phyloP scores from a whole-genome alignment of 1,284 basidiomycete genomes.

The Ceratobasidium sp. region DNA sequence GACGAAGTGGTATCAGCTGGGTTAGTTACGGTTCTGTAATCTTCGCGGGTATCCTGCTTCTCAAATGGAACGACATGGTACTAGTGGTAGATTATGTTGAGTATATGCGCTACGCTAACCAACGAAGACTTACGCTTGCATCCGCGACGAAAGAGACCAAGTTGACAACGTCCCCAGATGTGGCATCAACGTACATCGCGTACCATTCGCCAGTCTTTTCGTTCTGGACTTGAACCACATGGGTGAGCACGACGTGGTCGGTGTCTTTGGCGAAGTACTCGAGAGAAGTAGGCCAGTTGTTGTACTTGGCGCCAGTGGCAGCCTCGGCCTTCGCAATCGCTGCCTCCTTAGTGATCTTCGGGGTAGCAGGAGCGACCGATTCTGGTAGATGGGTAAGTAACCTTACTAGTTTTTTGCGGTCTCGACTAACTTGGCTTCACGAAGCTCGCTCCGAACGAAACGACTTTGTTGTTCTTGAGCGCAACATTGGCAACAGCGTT shows the following conservation, averaged over 20 bases:
- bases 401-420: too few species aligned
- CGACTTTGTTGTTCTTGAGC: conserved; percentile 60
- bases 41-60: conserved; percentile 26
- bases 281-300: conserved; percentile 12
- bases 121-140: conserved; percentile 5
- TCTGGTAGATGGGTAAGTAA: conserved; percentile 12
- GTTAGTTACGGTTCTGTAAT: conserved; percentile 38
- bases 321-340: conserved; percentile 45
- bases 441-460: conserved; percentile 69
- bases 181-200: conserved; percentile 45
- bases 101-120: neutral
- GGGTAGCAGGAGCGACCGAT: conserved; percentile 38
- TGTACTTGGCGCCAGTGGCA: conserved; percentile 32
- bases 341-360: conserved; percentile 39
- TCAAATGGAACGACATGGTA: conserved; percentile 45
- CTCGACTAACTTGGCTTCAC: conserved; percentile 55
- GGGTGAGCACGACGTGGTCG: conserved; percentile 34
- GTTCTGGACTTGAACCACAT: conserved; percentile 48
- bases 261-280: conserved; percentile 47
- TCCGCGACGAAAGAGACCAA: conserved; percentile 46
- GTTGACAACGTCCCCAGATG: conserved; percentile 34
- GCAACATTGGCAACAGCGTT: conserved; percentile 68
- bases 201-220: conserved; percentile 51
- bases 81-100: neutral
- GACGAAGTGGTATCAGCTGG: conserved; percentile 47